phyloP scores from a whole-genome alignment of 495 filamentous ascomycete species.

The Sabuloglossum arenarium region DNA sequence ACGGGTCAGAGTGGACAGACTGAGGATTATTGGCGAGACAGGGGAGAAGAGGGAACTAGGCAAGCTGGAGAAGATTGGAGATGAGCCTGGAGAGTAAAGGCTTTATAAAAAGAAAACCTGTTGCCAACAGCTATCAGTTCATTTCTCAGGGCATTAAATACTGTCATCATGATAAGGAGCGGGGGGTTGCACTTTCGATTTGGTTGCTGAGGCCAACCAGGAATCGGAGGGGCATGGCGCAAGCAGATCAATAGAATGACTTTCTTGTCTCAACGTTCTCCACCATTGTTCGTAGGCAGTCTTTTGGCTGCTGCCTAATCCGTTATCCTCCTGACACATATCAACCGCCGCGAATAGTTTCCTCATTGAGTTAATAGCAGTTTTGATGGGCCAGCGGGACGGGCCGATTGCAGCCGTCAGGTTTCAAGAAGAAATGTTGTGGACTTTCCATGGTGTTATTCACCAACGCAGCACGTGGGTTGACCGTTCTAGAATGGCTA shows the following conservation, averaged over 20 bases:
- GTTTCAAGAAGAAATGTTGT: not conserved
- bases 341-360: not conserved
- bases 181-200: not conserved
- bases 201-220: not conserved
- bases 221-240: not conserved
- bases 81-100: slow-evolving; percentile 36
- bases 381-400: not conserved
- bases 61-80: slow-evolving; percentile 87
- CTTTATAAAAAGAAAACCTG: not conserved
- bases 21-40: slow-evolving; percentile 76
- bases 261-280: not conserved
- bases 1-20: slow-evolving; percentile 66
- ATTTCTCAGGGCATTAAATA: not conserved
- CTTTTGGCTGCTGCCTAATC: not conserved
- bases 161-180: not conserved
- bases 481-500: too few relatives aligned
- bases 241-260: not conserved
- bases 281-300: not conserved
- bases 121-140: not conserved
- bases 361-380: not conserved
- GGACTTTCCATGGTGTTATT: not conserved
- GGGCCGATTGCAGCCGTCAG: not conserved
- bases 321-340: not conserved
- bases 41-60: slow-evolving; percentile 84
- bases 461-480: not conserved